These are phyloP conservation scores for Exsudoporus frostii DNA, from an alignment of 768 basidiomycete genomes.

Conservation along the genomic window DNA sequence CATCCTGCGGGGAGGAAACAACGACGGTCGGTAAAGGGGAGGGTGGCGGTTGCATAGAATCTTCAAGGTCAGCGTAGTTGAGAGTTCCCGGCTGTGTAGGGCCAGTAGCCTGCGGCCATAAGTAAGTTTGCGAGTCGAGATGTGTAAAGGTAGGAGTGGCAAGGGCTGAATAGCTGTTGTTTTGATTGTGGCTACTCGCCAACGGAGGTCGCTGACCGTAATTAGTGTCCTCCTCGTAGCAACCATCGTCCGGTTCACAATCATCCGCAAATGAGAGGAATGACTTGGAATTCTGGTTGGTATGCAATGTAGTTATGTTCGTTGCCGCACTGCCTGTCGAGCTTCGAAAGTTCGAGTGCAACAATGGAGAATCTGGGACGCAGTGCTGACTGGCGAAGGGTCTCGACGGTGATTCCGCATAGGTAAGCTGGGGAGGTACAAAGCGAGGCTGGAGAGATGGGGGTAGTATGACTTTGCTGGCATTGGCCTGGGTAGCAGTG, in stretches of 20 bases:
- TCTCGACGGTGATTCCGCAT: slow-evolving; percentile 10
- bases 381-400: background rate
- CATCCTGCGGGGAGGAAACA: slow-evolving; percentile 45
- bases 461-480: background rate
- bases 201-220: slow-evolving; percentile 18
- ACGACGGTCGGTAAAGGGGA: slow-evolving; percentile 50
- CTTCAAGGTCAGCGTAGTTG: slow-evolving; percentile 6
- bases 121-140: slow-evolving; percentile 1
- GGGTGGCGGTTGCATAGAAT: slow-evolving; percentile 15
- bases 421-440: background rate
- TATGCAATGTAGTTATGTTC: slow-evolving; percentile 9
- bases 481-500: background rate
- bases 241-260: slow-evolving; percentile 32
- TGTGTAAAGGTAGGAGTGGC: slow-evolving; percentile 1
- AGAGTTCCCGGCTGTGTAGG: slow-evolving; percentile 2
- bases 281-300: slow-evolving; percentile 21
- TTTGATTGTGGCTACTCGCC: slow-evolving; percentile 1
- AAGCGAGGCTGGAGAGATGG: slow-evolving; percentile 11
- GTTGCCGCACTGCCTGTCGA: slow-evolving; percentile 39
- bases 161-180: background rate
- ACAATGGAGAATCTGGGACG: slow-evolving; percentile 43
- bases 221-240: slow-evolving; percentile 43
- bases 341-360: slow-evolving; percentile 47
- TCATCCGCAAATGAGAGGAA: slow-evolving; percentile 31
- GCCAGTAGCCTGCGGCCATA: slow-evolving; percentile 16